Percentiles rank a stretch among this genome's conserved stretches.
phyloP scores from a whole-genome alignment of 2,329 filamentous ascomycete genomes.

The Daldinia sp. region DNA sequence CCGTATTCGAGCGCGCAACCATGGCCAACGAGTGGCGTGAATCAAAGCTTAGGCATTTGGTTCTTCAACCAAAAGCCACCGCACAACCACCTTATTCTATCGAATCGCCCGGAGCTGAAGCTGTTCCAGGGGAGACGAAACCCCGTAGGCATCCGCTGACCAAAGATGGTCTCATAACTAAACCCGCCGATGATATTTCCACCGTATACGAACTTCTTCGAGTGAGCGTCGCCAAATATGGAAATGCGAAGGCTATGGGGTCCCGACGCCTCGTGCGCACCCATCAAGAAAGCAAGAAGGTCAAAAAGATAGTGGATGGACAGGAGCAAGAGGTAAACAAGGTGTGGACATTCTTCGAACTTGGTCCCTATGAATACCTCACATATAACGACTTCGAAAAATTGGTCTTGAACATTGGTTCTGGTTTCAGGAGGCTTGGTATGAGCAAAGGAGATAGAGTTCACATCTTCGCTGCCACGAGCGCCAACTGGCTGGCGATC shows the following conservation, averaged over 20 bases:
- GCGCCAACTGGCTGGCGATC: slow-evolving; percentile 60
- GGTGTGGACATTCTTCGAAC: slow-evolving; percentile 88
- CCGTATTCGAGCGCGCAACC: slow-evolving; percentile 24
- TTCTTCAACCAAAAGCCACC: slow-evolving; percentile 55
- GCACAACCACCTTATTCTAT: slow-evolving; percentile 73
- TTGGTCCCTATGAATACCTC: slow-evolving; percentile 79
- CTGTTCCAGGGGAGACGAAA: slow-evolving; percentile 76
- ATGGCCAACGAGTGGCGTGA: slow-evolving; percentile 45
- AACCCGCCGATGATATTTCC: slow-evolving; percentile 69
- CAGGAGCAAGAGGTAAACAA: slow-evolving; percentile 83
- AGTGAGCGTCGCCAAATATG: slow-evolving; percentile 70
- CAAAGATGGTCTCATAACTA: slow-evolving; percentile 68
- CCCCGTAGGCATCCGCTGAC: slow-evolving; percentile 71
- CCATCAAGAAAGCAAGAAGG: slow-evolving; percentile 85
- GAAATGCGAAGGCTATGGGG: slow-evolving; percentile 72
- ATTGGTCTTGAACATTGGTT: slow-evolving; percentile 71
- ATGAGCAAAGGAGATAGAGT: slow-evolving; percentile 73
- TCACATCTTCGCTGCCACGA: slow-evolving; percentile 82
- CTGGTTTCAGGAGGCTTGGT: slow-evolving; percentile 76
- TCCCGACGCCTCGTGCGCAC: slow-evolving; percentile 77
- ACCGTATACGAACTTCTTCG: slow-evolving; percentile 81
- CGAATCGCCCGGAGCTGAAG: slow-evolving; percentile 69
- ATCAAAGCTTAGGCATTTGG: slow-evolving; percentile 42
- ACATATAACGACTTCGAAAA: slow-evolving; percentile 82
- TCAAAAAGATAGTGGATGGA: slow-evolving; percentile 88